Evolutionary conservation across 2,329 filamentous ascomycete genomes (phyloP).

Genomic region (Colletotrichum agaves): DNA sequence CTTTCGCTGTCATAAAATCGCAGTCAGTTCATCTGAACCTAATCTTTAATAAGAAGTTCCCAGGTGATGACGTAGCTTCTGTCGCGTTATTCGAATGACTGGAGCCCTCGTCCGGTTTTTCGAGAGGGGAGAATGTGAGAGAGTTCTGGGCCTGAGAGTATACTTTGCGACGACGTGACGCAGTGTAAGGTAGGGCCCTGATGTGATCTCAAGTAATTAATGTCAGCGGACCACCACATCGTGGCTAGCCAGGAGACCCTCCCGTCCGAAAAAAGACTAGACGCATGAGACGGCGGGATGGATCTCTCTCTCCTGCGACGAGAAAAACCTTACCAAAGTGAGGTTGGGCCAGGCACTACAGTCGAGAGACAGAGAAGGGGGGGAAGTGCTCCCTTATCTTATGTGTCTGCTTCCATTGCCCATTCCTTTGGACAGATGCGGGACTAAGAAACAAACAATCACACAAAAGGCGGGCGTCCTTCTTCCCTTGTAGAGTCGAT

Average conservation of each 20-base stretch:
- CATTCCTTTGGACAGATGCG: slow-evolving; percentile 25
- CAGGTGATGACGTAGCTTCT: slow-evolving; percentile 14
- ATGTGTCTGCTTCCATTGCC: slow-evolving; percentile 1
- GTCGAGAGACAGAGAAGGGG: slow-evolving; percentile 8
- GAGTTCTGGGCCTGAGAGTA: slow-evolving; percentile 7
- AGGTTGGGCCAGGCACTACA: not conserved
- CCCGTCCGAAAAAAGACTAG: slow-evolving; percentile 28
- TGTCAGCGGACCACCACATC: slow-evolving; percentile 14
- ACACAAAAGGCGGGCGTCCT: slow-evolving; percentile 22
- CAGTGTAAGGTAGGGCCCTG: slow-evolving; percentile 10
- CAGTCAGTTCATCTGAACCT: slow-evolving; percentile 1
- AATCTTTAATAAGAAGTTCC: slow-evolving; percentile 20
- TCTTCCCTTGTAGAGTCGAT: not conserved
- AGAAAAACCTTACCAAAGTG: slow-evolving; percentile 5
- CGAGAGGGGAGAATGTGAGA: not conserved
- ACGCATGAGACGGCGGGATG: slow-evolving; percentile 8
- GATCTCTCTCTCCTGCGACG: not conserved
- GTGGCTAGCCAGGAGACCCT: slow-evolving; percentile 26
- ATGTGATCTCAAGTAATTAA: not conserved
- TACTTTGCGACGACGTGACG: slow-evolving; percentile 6
- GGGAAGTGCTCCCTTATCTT: slow-evolving; percentile 23
- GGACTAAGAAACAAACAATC: slow-evolving; percentile 21
- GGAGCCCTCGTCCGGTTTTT: not conserved
- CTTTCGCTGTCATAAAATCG: not conserved
- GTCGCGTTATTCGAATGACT: slow-evolving; percentile 21